Base-by-base conservation (phyloP, 2,329 filamentous ascomycete genomes). In the Phialophora macrospora region DNA sequence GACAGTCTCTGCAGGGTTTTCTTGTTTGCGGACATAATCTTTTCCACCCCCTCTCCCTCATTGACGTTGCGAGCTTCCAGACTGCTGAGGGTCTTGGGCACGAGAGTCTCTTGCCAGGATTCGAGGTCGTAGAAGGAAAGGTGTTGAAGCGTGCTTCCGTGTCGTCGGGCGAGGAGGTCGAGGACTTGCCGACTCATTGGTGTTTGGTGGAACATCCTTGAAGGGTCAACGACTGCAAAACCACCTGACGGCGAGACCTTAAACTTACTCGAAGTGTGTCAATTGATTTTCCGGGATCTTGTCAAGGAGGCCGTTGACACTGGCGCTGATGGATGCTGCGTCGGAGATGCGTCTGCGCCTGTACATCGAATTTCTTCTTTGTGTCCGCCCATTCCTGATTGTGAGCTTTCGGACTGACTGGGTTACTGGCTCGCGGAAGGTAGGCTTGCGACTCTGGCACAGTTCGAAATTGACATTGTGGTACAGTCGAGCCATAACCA, bases 51-150 rank as follows among this genome's bases (percentile, higher is more conserved):
- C 9, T 70, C 65, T 24, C 70, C 71, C 11, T 70, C 67, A 30
- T 65, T 64, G 28, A 73, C 54, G 1, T 67, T 68, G 20, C 67
- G 63, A 30, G 67, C 70, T 63, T 72, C 69, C n/a, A 73, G 60
- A 7, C 54, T 60, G 24, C 60, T 61, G n/a, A 73, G 67, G 30
- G 61, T 66, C 26, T 32, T 56, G 1, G 71, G 71, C 4, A 71
- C 30, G 12, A 54, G 20, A 1, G 30, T 32, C 1, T 52, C 30
- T 14, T 62, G 32, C 38, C 38, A 52, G n/a, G 70, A 22, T 34
- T 51, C 48, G 14, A 70, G 22, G 41, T 67, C 70, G 51, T 67
- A 70, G 63, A 70, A 66, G 20, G 48, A 56, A 3, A 73, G 64
- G 41, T 68, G 56, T 41, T 59, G 63, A 3, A 73, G 66, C 2